Evolutionary conservation across 306 rosid species (phyloP).

Genomic region (Ziziphus jujuba): DNA sequence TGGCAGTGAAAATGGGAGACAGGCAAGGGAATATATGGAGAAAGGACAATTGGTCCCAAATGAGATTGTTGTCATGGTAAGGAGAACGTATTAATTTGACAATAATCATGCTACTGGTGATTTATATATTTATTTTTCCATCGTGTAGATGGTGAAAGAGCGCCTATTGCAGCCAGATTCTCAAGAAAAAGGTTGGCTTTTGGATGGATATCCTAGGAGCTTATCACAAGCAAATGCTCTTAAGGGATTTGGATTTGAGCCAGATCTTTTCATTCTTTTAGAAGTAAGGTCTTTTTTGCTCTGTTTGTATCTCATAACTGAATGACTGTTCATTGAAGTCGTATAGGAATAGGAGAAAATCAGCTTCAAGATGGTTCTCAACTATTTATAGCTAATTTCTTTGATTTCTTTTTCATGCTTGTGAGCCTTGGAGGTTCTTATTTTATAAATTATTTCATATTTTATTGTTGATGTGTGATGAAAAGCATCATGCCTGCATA

Average conservation of each 20-base stretch:
- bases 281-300: constrained; percentile 47
- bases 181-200: constrained; percentile 78
- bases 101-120: constrained; percentile 22
- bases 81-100: constrained; percentile 19
- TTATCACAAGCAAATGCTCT: constrained; percentile 84
- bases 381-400: not conserved
- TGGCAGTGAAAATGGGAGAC: constrained; percentile 79
- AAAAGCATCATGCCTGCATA: not conserved
- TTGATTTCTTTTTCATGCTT: not conserved
- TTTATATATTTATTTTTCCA: constrained; percentile 6
- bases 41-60: constrained; percentile 81
- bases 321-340: not conserved
- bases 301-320: not conserved
- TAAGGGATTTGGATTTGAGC: constrained; percentile 55
- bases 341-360: not conserved
- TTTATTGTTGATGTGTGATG: not conserved
- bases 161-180: constrained; percentile 73
- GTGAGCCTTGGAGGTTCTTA: not conserved
- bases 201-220: constrained; percentile 98
- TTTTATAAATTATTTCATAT: not conserved
- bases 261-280: constrained; percentile 75
- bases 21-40: constrained; percentile 82
- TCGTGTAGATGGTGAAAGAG: constrained; percentile 80
- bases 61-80: constrained; percentile 84
- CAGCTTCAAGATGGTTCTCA: not conserved